Conservation (phyloP, 495 filamentous ascomycete genomes). For the Lindgomyces ingoldianus region DNA sequence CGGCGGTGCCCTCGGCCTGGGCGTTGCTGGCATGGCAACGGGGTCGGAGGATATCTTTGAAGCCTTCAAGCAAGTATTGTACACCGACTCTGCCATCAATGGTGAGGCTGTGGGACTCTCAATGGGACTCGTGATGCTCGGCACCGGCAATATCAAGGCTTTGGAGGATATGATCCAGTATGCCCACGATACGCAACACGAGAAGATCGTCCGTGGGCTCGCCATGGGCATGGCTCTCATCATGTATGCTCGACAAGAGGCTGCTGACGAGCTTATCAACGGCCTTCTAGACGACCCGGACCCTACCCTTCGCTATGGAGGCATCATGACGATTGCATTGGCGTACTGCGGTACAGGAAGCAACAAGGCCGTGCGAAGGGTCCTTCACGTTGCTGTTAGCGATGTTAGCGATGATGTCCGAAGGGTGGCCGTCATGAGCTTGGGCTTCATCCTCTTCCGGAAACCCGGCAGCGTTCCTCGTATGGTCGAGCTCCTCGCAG, state of each 20-base stretch:
- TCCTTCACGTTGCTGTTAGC: slow-evolving; percentile 96
- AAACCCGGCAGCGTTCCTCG: slow-evolving; percentile 96
- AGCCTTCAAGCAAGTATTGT: slow-evolving; percentile 81
- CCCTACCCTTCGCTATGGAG: slow-evolving; percentile 90
- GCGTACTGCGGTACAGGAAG: slow-evolving; percentile 96
- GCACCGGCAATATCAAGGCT: slow-evolving; percentile 87
- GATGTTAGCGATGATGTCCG: slow-evolving; percentile 98
- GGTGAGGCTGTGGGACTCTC: slow-evolving; percentile 94
- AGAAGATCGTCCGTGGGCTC: slow-evolving; percentile 96
- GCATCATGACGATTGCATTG: slow-evolving; percentile 97
- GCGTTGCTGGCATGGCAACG: slow-evolving; percentile 97
- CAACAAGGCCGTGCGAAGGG: slow-evolving; percentile 97
- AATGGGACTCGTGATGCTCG: slow-evolving; percentile 97
- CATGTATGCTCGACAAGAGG: slow-evolving; percentile 96
- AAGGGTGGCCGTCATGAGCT: slow-evolving; percentile 93
- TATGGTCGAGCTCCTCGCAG: slow-evolving; percentile 97
- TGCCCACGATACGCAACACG: slow-evolving; percentile 95
- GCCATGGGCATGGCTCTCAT: slow-evolving; percentile 97
- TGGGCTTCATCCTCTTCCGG: slow-evolving; percentile 97
- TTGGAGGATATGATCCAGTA: slow-evolving; percentile 96
- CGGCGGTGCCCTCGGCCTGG: slow-evolving; percentile 90
- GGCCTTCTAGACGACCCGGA: slow-evolving; percentile 92
- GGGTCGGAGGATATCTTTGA: slow-evolving; percentile 89
- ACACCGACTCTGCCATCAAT: slow-evolving; percentile 89
- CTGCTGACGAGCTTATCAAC: slow-evolving; percentile 90